Evolutionary conservation across 257 asterid genomes (phyloP).

Genomic region (Capsicum baccatum): DNA sequence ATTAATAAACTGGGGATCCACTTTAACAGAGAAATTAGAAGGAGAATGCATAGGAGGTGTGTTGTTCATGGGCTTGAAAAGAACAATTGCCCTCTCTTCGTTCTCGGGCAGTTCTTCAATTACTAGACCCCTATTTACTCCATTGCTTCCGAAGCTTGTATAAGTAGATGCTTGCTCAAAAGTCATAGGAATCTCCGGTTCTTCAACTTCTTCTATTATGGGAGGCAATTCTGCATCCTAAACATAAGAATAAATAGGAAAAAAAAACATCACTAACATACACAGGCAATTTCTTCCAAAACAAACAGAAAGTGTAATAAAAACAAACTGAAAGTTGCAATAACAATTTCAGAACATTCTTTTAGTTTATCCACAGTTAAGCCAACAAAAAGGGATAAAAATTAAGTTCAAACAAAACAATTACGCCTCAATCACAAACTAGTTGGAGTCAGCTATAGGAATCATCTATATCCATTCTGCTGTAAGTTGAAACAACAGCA

Average conservation of each 20-base stretch:
- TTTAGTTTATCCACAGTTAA: too few relatives aligned
- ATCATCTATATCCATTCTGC: neutral
- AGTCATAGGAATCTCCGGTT: slow-evolving; percentile 42
- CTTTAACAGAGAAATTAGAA: slow-evolving; percentile 45
- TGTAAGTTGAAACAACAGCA: neutral
- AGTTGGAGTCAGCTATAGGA: neutral
- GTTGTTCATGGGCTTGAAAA: slow-evolving; percentile 53
- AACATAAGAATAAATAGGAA: neutral
- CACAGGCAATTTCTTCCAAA: neutral
- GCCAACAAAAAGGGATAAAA: too few relatives aligned
- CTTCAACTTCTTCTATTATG: slow-evolving; percentile 60
- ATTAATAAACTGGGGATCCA: slow-evolving; percentile 53
- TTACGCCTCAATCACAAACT: neutral
- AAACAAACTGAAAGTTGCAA: neutral
- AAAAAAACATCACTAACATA: neutral
- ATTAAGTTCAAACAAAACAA: neutral
- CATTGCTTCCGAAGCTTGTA: slow-evolving; percentile 31
- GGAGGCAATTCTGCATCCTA: slow-evolving; percentile 82
- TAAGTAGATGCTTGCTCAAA: slow-evolving; percentile 43
- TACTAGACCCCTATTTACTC: slow-evolving; percentile 49
- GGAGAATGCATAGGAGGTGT: slow-evolving; percentile 49
- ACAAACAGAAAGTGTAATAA: too few relatives aligned
- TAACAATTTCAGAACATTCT: neutral
- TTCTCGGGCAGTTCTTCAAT: slow-evolving; percentile 71
- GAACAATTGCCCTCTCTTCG: slow-evolving; percentile 77